Percentiles rank a stretch among this genome's conserved stretches.
Evolutionary conservation across 2,329 filamentous ascomycete genomes (phyloP).

Genomic region (Verruconis gallopava): DNA sequence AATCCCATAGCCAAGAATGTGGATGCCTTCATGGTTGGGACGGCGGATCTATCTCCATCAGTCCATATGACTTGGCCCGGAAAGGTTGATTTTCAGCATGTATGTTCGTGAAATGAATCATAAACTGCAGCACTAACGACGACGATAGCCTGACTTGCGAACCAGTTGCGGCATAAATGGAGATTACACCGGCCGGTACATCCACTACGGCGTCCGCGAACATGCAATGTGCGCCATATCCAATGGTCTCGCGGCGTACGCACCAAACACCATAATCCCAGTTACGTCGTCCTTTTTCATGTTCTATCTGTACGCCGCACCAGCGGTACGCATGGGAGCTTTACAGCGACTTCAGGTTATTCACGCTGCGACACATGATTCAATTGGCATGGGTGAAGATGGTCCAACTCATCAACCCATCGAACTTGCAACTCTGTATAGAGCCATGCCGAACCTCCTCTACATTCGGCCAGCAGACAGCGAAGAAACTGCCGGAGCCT

Average conservation of each 20-base stretch:
- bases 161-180: conserved; percentile 39
- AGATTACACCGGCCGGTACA: conserved; percentile 41
- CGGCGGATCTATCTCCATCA: conserved; percentile 40
- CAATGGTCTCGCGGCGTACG: conserved; percentile 47
- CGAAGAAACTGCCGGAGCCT: conserved; percentile 46
- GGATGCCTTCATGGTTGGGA: conserved; percentile 40
- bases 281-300: conserved; percentile 50
- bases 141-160: conserved; percentile 17
- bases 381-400: conserved; percentile 46
- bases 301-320: conserved; percentile 48
- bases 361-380: conserved; percentile 50
- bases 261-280: conserved; percentile 42
- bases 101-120: conserved; percentile 31
- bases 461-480: conserved; percentile 48
- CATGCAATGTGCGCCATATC: conserved; percentile 26
- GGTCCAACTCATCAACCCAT: conserved; percentile 52
- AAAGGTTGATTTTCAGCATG: background rate
- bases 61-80: conserved; percentile 44
- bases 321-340: conserved; percentile 48
- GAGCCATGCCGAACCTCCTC: conserved; percentile 49
- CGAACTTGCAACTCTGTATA: conserved; percentile 42
- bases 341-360: conserved; percentile 43
- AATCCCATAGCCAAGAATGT: conserved; percentile 39
- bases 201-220: conserved; percentile 25
- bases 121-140: conserved; percentile 24